Conservation (phyloP, 495 filamentous ascomycete genomes). For the Halenospora varia region DNA sequence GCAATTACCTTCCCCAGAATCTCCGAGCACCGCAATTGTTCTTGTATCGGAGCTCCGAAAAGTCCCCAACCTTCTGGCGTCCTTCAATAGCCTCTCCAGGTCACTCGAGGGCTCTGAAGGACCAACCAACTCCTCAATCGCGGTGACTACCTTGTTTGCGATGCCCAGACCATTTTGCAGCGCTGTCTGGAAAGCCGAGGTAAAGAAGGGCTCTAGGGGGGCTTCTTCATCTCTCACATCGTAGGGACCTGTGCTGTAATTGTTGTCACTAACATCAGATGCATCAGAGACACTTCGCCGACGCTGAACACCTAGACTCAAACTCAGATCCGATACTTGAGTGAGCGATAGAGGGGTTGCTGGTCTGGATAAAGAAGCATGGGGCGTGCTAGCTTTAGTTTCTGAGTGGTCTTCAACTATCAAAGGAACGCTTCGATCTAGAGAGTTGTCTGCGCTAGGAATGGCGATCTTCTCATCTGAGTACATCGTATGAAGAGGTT, state of each 20-base stretch:
- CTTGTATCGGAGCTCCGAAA: conserved; percentile 18
- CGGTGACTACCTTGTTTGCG: conserved; percentile 7
- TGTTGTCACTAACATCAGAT: conserved; percentile 8
- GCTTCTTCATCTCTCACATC: conserved; percentile 15
- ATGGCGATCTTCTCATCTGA: conserved; percentile 7
- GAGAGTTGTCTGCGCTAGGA: background rate
- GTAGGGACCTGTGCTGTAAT: background rate
- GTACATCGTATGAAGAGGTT: conserved; percentile 3
- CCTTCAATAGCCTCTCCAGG: conserved; percentile 9
- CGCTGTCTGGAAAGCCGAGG: conserved; percentile 7
- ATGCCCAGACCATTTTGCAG: conserved; percentile 9
- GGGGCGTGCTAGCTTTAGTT: background rate
- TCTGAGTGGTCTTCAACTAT: conserved; percentile 1
- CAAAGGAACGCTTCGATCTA: background rate
- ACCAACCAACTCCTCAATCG: conserved; percentile 5
- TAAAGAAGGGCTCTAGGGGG: conserved; percentile 11
- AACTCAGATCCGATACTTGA: conserved; percentile 2
- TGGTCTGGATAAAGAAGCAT: background rate
- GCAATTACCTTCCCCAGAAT: conserved; percentile 17
- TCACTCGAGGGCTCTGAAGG: conserved; percentile 2
- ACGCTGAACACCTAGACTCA: background rate
- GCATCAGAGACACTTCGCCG: conserved; percentile 10
- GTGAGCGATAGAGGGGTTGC: background rate
- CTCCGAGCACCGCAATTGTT: conserved; percentile 26
- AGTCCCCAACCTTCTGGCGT: conserved; percentile 8